Evolutionary conservation across 768 basidiomycete genomes (phyloP).

Genomic region (Suillus subluteus): DNA sequence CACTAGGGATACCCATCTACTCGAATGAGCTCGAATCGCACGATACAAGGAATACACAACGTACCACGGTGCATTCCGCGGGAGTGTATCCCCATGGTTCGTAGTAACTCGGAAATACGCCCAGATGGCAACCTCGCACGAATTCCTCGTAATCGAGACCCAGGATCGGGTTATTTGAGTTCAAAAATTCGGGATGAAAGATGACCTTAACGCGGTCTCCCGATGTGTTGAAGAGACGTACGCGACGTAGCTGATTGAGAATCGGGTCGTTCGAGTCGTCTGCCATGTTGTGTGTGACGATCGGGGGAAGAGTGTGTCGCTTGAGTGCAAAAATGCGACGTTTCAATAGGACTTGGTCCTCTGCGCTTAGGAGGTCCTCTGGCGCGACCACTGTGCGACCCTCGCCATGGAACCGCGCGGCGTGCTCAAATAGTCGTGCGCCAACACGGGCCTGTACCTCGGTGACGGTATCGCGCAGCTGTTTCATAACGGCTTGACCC

Average conservation of each 20-base stretch:
- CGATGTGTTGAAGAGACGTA: constrained; percentile 89
- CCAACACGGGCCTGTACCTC: constrained; percentile 96
- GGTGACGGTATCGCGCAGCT: constrained; percentile 91
- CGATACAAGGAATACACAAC: constrained; percentile 30
- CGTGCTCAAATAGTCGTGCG: constrained; percentile 90
- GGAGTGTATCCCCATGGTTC: constrained; percentile 98
- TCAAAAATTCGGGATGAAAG: constrained; percentile 98
- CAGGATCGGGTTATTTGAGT: constrained; percentile 96
- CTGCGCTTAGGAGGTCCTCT: constrained; percentile 79
- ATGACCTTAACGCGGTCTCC: constrained; percentile 94
- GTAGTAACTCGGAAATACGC: constrained; percentile 98
- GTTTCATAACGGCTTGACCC: constrained; percentile 96
- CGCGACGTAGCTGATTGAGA: constrained; percentile 91
- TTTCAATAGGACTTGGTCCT: constrained; percentile 94
- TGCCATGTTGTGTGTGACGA: constrained; percentile 99
- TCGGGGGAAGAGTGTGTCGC: constrained; percentile 90
- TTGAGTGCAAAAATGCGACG: constrained; percentile 96
- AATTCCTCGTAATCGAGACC: constrained; percentile 99
- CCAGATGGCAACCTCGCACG: constrained; percentile 95
- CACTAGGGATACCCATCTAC: constrained; percentile 96
- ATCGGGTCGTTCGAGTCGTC: constrained; percentile 94
- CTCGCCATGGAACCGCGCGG: constrained; percentile 90
- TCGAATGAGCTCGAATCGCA: constrained; percentile 17
- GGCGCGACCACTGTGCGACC: constrained; percentile 75
- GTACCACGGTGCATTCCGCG: constrained; percentile 96